phyloP scores from a whole-genome alignment of 2,329 filamentous ascomycete species.

The Neopestalotiopsis sp. region DNA sequence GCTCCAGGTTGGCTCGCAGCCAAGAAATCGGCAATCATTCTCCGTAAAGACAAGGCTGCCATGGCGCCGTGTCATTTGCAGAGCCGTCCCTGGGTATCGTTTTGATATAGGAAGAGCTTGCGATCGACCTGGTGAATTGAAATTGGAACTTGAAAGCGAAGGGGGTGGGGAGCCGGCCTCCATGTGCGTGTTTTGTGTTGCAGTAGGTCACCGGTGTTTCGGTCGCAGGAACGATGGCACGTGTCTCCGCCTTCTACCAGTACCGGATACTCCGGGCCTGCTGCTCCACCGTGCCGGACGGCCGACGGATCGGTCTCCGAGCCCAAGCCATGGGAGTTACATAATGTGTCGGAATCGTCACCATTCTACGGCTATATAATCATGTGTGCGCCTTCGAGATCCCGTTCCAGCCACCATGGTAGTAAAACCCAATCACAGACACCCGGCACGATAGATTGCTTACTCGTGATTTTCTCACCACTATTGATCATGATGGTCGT shows the following conservation, averaged over 20 bases:
- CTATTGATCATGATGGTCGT: too few species aligned
- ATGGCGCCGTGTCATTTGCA: too few species aligned
- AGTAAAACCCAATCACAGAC: too few species aligned
- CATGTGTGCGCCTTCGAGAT: background rate
- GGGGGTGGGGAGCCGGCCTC: background rate
- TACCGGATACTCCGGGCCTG: constrained; percentile 1
- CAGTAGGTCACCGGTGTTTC: background rate
- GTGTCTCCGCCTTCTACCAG: constrained; percentile 9
- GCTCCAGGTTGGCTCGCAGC: too few species aligned
- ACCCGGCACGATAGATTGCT: too few species aligned
- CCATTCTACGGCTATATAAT: background rate
- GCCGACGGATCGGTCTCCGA: constrained; percentile 8
- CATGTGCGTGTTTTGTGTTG: background rate
- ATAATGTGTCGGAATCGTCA: background rate
- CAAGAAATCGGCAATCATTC: too few species aligned
- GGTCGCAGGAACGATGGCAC: constrained; percentile 16
- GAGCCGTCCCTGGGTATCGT: too few species aligned
- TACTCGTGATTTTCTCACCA: too few species aligned
- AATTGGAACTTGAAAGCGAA: background rate
- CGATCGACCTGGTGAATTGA: background rate
- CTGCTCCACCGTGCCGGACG: constrained; percentile 16
- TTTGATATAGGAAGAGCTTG: too few species aligned
- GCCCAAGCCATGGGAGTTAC: background rate
- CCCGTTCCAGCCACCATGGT: too few species aligned
- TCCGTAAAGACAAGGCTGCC: too few species aligned